phyloP scores from a whole-genome alignment of 2,329 filamentous ascomycete genomes.

The Byssoonygena ceratinophila region DNA sequence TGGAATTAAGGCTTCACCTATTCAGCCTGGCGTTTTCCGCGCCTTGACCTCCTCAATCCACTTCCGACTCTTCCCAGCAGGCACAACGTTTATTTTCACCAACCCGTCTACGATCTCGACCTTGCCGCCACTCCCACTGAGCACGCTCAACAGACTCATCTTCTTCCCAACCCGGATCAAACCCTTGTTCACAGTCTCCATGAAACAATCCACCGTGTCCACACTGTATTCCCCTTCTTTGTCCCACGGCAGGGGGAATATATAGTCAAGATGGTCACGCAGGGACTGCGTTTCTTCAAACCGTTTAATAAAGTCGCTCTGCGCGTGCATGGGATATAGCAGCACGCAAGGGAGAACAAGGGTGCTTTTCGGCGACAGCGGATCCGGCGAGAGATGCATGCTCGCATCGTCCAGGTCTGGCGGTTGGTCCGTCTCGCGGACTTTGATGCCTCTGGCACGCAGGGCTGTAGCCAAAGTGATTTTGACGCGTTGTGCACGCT shows the following conservation, averaged over 20 bases:
- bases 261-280: conserved; percentile 67
- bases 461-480: conserved; percentile 56
- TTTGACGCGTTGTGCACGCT: conserved; percentile 43
- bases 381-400: conserved; percentile 59
- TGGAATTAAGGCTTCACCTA: background rate
- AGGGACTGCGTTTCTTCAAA: conserved; percentile 69
- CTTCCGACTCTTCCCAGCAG: conserved; percentile 53
- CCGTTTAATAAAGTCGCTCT: conserved; percentile 84
- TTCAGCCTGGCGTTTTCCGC: conserved; percentile 41
- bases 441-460: conserved; percentile 47
- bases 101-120: conserved; percentile 82
- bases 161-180: conserved; percentile 86
- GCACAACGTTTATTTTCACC: conserved; percentile 72
- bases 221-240: conserved; percentile 52
- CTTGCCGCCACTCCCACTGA: conserved; percentile 53
- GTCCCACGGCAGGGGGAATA: conserved; percentile 87
- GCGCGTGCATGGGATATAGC: conserved; percentile 69
- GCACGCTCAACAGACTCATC: conserved; percentile 60
- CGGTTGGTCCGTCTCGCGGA: conserved; percentile 38
- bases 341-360: conserved; percentile 70
- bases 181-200: conserved; percentile 70
- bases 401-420: conserved; percentile 81
- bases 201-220: conserved; percentile 67
- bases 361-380: conserved; percentile 59
- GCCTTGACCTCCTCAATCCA: conserved; percentile 82